Percentiles rank a stretch among this genome's conserved stretches.
Evolutionary conservation across 2,329 filamentous ascomycete species (phyloP).

Genomic region (Hortaea werneckii): DNA sequence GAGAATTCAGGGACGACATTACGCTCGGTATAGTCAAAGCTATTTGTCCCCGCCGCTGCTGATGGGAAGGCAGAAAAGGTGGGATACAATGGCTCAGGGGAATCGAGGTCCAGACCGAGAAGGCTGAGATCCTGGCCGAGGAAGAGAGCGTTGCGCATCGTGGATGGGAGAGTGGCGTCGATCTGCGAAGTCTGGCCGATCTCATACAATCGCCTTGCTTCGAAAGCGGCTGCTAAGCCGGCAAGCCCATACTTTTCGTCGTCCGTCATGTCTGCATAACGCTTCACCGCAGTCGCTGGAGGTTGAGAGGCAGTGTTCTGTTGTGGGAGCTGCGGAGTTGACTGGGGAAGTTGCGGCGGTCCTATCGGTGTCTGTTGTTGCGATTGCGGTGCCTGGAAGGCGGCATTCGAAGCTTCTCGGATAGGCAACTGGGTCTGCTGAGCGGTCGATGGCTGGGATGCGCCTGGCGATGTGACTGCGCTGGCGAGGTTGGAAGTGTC

Average conservation of each 20-base stretch:
- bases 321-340: slow-evolving; percentile 1
- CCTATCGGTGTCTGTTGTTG: slow-evolving; percentile 18
- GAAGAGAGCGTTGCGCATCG: slow-evolving; percentile 34
- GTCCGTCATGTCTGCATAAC: slow-evolving; percentile 48
- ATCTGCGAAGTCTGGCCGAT: slow-evolving; percentile 11
- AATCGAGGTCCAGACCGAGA: slow-evolving; percentile 53
- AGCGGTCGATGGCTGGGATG: slow-evolving; percentile 12
- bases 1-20: slow-evolving; percentile 54
- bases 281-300: slow-evolving; percentile 28
- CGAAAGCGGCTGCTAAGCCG: slow-evolving; percentile 45
- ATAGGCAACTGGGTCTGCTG: slow-evolving; percentile 18
- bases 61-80: slow-evolving; percentile 56
- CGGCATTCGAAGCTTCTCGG: slow-evolving; percentile 12
- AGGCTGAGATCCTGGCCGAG: slow-evolving; percentile 55
- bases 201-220: slow-evolving; percentile 17
- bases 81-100: slow-evolving; percentile 44
- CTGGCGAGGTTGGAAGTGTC: slow-evolving; percentile 27
- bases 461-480: slow-evolving; percentile 15
- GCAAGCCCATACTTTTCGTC: slow-evolving; percentile 50
- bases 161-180: slow-evolving; percentile 21
- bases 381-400: slow-evolving; percentile 10
- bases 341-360: slow-evolving; percentile 3
- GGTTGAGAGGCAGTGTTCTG: slow-evolving; percentile 3
- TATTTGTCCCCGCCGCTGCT: slow-evolving; percentile 7
- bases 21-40: slow-evolving; percentile 31